Evolutionary conservation across 371 early-diverging fungal species (phyloP), one percentile per base, ranked within the genome.

Genomic region (Apophysomyces elegans): DNA sequence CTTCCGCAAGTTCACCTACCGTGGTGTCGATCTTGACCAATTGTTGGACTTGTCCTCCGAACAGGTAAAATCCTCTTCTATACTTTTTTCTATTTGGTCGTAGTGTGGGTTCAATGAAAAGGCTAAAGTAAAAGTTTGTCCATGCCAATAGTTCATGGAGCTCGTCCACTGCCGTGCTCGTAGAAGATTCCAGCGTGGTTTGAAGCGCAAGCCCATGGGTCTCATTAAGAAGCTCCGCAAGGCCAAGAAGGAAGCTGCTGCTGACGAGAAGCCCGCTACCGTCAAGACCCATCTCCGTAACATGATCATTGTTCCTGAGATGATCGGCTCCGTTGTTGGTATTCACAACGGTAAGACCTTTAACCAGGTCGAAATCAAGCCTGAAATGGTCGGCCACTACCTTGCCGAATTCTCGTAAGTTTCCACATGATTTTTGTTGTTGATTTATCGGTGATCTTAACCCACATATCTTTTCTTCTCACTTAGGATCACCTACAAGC

Each of bases 291-390:
- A 99, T 83, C 93, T 99, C 77, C 96, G 99, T 86, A 90, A 95
- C 90, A 99, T 99, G 98, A 95, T 99, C 80, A 93, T 99, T 70
- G 95, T 99, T 67, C 99, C 99, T 71, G 97, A 96, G 86, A 98
- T 99, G 99, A 95, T 99, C 70, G 99, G 99, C 66, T 95, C 95
- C 64, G 82, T 97, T 64, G 88, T 99, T 77, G 99, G 98, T 79
- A 89, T 99, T 74, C 97, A 99, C 95, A 97, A 98, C 91, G 99
- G 99, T 80, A 99, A 99, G 94, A 92, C 91, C 77, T 99, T 98
- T 91, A 97, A 96, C 92, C 98, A 98, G 86, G 91, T 99, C 78
- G 99, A 99, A 88, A 94, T 99, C 88, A 98, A 95, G 90, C 96
- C 99, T 72, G 99, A 99, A 84, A 99, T 99, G 99, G 90, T 99